Percentiles rank a stretch among this genome's conserved stretches.
phyloP scores from a whole-genome alignment of 2,329 filamentous ascomycete genomes.

The Huntiella omanensis region DNA sequence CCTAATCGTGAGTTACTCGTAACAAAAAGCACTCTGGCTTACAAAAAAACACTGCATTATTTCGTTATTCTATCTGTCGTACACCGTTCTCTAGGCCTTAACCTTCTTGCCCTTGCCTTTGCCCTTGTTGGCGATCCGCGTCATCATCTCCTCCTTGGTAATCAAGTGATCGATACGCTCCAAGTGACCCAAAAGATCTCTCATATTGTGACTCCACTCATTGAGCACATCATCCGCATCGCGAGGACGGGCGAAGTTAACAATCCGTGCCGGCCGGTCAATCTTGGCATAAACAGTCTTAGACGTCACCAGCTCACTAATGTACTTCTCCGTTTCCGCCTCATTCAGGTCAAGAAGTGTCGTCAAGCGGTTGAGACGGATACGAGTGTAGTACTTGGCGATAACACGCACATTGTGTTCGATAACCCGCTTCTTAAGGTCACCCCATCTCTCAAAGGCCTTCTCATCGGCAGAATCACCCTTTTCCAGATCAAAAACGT shows the following conservation, averaged over 20 bases:
- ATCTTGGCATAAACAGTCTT: slow-evolving; percentile 99
- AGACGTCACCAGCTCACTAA: slow-evolving; percentile 86
- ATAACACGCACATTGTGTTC: slow-evolving; percentile 97
- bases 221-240: slow-evolving; percentile 93
- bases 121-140: slow-evolving; percentile 42
- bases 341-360: slow-evolving; percentile 80
- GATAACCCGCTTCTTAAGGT: slow-evolving; percentile 92
- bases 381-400: slow-evolving; percentile 96
- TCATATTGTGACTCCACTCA: slow-evolving; percentile 98
- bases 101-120: slow-evolving; percentile 20
- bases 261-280: slow-evolving; percentile 75
- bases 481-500: slow-evolving; percentile 61
- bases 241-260: slow-evolving; percentile 85
- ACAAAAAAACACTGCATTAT: too few species aligned
- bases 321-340: slow-evolving; percentile 97
- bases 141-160: slow-evolving; percentile 99
- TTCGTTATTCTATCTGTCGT: not conserved
- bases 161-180: slow-evolving; percentile 95
- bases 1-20: too few species aligned
- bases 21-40: too few species aligned
- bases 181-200: slow-evolving; percentile 65
- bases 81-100: slow-evolving; percentile 15
- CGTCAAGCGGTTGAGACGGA: slow-evolving; percentile 78
- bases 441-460: slow-evolving; percentile 73
- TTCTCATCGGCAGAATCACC: slow-evolving; percentile 56